Evolutionary conservation across 2,329 filamentous ascomycete species (phyloP).

Genomic region (Aphanocladium album): DNA sequence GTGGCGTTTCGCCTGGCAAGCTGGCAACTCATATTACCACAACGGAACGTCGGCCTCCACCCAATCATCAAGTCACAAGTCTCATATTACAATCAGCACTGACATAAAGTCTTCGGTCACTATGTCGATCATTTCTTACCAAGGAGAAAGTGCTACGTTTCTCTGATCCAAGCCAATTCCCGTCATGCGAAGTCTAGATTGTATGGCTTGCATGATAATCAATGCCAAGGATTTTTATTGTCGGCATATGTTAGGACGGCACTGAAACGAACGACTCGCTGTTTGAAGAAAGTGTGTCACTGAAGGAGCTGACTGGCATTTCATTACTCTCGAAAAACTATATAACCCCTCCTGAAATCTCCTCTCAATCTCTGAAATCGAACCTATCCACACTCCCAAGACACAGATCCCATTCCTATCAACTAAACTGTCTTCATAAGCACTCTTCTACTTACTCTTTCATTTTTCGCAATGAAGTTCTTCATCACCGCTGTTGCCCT

Average conservation of each 20-base stretch:
- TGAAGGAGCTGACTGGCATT: background rate
- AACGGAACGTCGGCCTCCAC: background rate
- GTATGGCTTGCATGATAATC: background rate
- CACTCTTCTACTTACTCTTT: background rate
- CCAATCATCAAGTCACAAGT: background rate
- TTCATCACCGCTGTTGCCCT: background rate
- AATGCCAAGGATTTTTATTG: background rate
- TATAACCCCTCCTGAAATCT: background rate
- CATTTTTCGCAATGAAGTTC: constrained; percentile 8
- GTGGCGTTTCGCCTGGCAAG: background rate
- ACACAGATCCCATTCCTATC: background rate
- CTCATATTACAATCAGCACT: background rate
- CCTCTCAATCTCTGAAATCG: background rate
- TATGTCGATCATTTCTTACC: background rate
- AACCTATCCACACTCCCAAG: background rate
- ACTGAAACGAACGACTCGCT: background rate
- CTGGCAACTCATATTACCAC: background rate
- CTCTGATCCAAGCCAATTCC: too few species aligned
- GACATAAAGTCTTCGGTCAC: background rate
- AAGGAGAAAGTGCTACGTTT: background rate
- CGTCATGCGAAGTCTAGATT: background rate
- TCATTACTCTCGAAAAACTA: background rate
- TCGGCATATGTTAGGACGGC: background rate
- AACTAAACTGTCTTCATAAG: too few species aligned
- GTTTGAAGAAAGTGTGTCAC: too few species aligned